phyloP scores from a whole-genome alignment of 176 grass and related monocot species.

The Avena insularis region DNA sequence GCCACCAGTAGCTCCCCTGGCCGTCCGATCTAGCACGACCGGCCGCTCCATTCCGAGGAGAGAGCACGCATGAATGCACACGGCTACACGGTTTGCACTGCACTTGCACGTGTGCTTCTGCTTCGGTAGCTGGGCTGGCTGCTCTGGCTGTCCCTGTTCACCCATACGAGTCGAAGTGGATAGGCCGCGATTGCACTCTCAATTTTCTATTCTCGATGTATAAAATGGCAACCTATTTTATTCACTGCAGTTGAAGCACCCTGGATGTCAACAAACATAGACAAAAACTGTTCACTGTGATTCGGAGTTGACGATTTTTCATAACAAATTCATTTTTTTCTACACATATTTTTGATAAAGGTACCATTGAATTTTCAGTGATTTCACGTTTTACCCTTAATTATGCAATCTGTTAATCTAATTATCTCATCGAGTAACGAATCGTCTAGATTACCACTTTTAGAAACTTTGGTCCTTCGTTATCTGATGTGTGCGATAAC shows the following conservation, averaged over 20 bases:
- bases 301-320: not conserved
- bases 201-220: slow-evolving; percentile 1
- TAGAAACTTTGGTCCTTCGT: no score
- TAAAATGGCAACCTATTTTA: slow-evolving; percentile 2
- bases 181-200: not conserved
- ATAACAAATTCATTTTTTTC: not conserved
- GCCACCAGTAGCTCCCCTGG: not conserved
- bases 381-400: no score
- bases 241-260: not conserved
- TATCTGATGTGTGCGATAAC: no score
- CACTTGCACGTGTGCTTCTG: slow-evolving; percentile 40
- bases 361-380: no score
- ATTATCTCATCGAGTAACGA: no score
- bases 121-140: not conserved
- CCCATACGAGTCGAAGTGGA: not conserved
- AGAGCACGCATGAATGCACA: not conserved
- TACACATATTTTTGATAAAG: no score
- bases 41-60: not conserved
- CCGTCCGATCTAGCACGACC: slow-evolving; percentile 27
- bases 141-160: not conserved
- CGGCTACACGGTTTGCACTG: not conserved
- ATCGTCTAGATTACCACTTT: no score
- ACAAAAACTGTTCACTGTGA: not conserved
- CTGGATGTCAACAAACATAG: not conserved
- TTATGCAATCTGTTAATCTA: no score